Evolutionary conservation across 139 green algal genomes (phyloP), one percentile per base, ranked within the genome.

Genomic region (Chlamydomonas schloesseri): DNA sequence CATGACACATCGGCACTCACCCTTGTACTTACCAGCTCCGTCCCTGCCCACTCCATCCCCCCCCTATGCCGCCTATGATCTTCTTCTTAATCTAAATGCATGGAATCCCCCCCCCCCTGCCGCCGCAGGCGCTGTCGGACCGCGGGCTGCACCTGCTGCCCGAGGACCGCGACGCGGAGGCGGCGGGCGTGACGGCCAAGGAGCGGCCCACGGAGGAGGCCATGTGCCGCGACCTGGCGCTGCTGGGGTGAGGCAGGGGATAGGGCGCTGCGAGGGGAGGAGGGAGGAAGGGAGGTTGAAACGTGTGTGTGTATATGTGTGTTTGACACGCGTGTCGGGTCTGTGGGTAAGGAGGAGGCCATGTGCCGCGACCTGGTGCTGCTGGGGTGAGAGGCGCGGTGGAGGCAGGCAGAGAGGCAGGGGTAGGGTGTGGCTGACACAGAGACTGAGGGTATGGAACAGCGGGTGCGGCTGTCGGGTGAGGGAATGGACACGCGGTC

Each of bases 191-290:
- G 77, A 69, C 55, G 57, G 34, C 78, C 34, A 96, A 97, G 89
- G 82, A 93, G 21, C 26, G 33, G 6, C 88, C 46, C 1, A 82
- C 84, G 15, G 93, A 95, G 86, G 55, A 53, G 46, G 91, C 89
- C 21, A 93, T 95, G 90, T 96, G 92, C 88, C 73, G 87, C 10
- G 93, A 96, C 69, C 34, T 96, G 55, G 92, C 90, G 26, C 65
- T 89, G 86, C 73, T 94, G 57, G 84, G 85, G 89, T 92, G 76
- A 77, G 85, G 3, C 2, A 6, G 3, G 34, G 36, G 34, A n/a
- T 33, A 29, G 67, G n/a, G n/a, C 21, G 29, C 9, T 28, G n/a
- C 26, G 67, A 18, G n/a, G 68, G 5, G 33, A 47, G 1, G 31
- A 1, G 68, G 68, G 20, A 3, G 64, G 24, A 17, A 46, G 9